A percentile compares a stretch with the other conserved stretches of the same genome.
phyloP scores from a whole-genome alignment of 176 grass and related monocot species.

The Triticum turgidum region DNA sequence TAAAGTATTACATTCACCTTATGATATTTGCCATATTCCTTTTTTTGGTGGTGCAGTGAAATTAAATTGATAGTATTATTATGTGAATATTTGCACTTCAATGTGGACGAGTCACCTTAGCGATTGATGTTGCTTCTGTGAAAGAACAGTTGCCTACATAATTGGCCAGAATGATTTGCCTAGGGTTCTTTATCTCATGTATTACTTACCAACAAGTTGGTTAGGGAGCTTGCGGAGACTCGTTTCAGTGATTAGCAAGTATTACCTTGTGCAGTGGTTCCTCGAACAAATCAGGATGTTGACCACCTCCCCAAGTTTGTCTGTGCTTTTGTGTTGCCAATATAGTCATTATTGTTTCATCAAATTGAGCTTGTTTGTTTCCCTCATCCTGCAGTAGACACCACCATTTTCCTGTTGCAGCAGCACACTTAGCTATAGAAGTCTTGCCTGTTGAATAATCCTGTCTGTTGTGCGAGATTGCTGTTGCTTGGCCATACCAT shows the following conservation, averaged over 20 bases:
- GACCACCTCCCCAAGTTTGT: background rate
- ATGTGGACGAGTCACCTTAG: background rate
- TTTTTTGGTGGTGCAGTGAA: background rate
- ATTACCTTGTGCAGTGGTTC: background rate
- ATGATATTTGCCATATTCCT: background rate
- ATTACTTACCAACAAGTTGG: conserved; percentile 15
- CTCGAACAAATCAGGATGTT: background rate
- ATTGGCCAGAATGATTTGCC: background rate
- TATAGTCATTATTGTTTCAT: background rate
- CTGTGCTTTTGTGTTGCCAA: background rate
- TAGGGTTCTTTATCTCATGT: background rate
- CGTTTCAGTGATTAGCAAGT: background rate
- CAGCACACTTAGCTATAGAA: conserved; percentile 5
- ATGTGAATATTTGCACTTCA: conserved; percentile 13
- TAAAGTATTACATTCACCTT: conserved; percentile 13
- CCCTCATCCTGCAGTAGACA: background rate
- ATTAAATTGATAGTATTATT: conserved; percentile 8
- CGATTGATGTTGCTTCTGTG: background rate
- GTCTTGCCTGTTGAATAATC: conserved; percentile 8
- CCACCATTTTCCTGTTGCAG: conserved; percentile 14
- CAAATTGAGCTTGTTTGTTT: background rate
- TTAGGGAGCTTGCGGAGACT: background rate
- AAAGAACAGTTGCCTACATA: background rate
- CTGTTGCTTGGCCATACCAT: conserved; percentile 9
- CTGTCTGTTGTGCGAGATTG: background rate